Conservation (phyloP, 2,329 filamentous ascomycete species). For the Fusarium sp. region DNA sequence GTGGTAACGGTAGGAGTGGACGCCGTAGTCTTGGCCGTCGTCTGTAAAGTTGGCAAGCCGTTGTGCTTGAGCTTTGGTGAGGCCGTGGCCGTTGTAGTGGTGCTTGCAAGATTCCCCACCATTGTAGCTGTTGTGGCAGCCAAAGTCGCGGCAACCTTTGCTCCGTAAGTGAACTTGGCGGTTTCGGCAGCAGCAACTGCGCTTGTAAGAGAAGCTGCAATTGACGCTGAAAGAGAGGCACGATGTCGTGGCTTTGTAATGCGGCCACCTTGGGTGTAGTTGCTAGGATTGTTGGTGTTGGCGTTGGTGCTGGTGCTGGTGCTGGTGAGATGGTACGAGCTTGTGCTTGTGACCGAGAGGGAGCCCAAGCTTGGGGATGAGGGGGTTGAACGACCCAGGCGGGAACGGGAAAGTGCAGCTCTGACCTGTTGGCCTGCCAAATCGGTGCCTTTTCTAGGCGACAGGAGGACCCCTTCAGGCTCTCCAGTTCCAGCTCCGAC, state of each 20-base stretch:
- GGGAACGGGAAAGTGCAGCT: constrained; percentile 37
- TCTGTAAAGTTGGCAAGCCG: constrained; percentile 14
- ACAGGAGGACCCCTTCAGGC: constrained; percentile 27
- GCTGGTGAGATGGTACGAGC: constrained; percentile 23
- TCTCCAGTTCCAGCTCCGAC: background rate
- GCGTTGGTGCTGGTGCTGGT: constrained; percentile 8
- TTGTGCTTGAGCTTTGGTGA: constrained; percentile 30
- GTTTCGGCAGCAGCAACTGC: constrained; percentile 36
- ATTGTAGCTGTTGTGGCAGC: constrained; percentile 28
- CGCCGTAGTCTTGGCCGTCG: constrained; percentile 16
- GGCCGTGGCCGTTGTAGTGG: constrained; percentile 29
- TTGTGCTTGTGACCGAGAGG: constrained; percentile 17
- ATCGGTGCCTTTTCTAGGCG: constrained; percentile 38
- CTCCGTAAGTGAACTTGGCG: constrained; percentile 35
- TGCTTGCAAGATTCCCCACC: constrained; percentile 26
- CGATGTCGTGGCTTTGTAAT: constrained; percentile 43
- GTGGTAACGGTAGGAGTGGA: constrained; percentile 20
- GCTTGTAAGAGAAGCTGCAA: constrained; percentile 33
- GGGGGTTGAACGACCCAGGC: constrained; percentile 32
- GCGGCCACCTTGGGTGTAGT: constrained; percentile 41
- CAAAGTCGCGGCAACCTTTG: constrained; percentile 30
- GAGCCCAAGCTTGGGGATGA: constrained; percentile 33
- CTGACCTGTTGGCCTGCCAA: constrained; percentile 34
- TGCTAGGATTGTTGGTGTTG: constrained; percentile 19
- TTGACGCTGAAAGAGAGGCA: constrained; percentile 34